These are phyloP conservation scores for Cordyceps farinosa DNA, from an alignment of 2,329 filamentous ascomycete genomes.

Conservation along the genomic window DNA sequence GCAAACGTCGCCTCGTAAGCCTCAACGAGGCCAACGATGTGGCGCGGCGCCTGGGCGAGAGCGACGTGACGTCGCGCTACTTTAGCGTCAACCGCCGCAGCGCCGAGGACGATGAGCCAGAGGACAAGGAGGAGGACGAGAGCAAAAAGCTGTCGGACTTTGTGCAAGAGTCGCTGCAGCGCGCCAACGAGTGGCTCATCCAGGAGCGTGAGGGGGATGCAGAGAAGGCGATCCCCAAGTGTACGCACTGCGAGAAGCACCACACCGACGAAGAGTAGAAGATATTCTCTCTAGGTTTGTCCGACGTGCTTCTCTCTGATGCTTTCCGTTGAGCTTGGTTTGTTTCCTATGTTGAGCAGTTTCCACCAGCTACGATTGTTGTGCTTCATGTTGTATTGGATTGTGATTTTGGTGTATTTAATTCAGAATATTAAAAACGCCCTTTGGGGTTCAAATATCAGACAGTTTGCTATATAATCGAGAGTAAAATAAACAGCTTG, in stretches of 20 bases:
- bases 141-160: conserved; percentile 28
- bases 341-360: neutral
- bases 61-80: conserved; percentile 37
- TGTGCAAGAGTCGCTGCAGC: conserved; percentile 22
- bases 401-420: neutral
- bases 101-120: conserved; percentile 27
- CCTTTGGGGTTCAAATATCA: neutral
- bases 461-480: conserved; percentile 9
- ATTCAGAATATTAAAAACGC: neutral
- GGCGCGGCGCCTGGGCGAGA: conserved; percentile 52
- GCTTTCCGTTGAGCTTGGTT: neutral
- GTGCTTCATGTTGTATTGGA: neutral
- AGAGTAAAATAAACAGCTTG: conserved; percentile 5
- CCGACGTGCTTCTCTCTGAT: neutral
- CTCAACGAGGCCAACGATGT: conserved; percentile 57
- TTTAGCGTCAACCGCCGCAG: conserved; percentile 32
- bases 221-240: conserved; percentile 9
- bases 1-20: conserved; percentile 48
- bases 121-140: conserved; percentile 25
- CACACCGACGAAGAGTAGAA: conserved; percentile 5
- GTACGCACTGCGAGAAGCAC: neutral
- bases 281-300: neutral
- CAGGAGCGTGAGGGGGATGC: conserved; percentile 20
- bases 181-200: conserved; percentile 23
- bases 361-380: neutral